Base-by-base conservation (phyloP, 176 grass and related monocot genomes). In the Eleusine indica region DNA sequence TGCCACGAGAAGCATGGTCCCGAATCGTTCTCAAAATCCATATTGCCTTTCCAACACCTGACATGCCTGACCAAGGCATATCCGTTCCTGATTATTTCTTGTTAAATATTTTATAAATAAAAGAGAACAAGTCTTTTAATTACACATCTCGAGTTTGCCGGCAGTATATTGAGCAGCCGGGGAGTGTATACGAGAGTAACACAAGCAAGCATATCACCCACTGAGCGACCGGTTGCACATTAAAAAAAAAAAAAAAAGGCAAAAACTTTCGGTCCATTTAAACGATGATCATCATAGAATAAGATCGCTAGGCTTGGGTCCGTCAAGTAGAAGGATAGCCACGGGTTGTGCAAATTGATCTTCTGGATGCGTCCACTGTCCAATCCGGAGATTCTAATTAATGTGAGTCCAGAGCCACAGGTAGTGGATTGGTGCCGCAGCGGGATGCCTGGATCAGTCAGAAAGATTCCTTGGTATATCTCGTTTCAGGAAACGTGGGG, bases 401-500 rank as follows among this genome's bases (percentile, higher is more conserved):
- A 3, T 51, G 72, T 18, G 0, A 82, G 49, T 72, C 29, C 42
- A 65, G 39, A 61, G 28, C 28, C 78, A 46, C 48, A 13, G 19
- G 25, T 21, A 56, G n/a, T 52, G 60, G 56, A 56, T 2, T 2
- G 30, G n/a, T 8, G 1, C 37, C 4, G 29, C 39, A 29, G 64
- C 51, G n/a, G 40, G 70, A 82, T 82, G 64, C 78, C 63, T 16
- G 49, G 41, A 82, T 32, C 85, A 6, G 7, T 11, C 64, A n/a
- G 3, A 80, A 77, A 82, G 79, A 87, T 82, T 56, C 86, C 65
- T 13, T 17, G 58, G 65, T 6, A 63, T 77, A 82, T 87, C 71
- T 76, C 0, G 10, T 68, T 60, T 15, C 18, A n/a, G 38, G 14
- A 18, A 53, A 4, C 7, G 21, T 6, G 11, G 66, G 25, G 12